A percentile compares a stretch with the other conserved stretches of the same genome.
Conservation (phyloP, 192 early-diverging fungal species). For the Spizellomyces sp. region DNA sequence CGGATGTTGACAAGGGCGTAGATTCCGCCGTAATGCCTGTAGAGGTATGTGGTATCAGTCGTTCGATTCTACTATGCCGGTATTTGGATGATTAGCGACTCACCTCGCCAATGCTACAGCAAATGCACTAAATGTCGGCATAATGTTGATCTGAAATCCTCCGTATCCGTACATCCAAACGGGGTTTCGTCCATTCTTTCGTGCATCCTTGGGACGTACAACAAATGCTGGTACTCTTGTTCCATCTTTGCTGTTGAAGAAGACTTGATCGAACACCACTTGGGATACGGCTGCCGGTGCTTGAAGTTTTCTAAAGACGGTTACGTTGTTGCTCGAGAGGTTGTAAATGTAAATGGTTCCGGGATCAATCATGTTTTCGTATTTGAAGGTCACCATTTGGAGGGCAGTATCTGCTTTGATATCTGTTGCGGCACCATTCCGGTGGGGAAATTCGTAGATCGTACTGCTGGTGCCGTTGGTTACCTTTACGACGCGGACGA, state of each 20-base stretch:
- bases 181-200: not conserved
- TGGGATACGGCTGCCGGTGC: conserved; percentile 6
- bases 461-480: not conserved
- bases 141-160: conserved; percentile 14
- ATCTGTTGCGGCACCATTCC: conserved; percentile 12
- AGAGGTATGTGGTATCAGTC: too few species aligned
- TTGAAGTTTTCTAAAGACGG: not conserved
- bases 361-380: conserved; percentile 14
- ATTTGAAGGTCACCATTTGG: conserved; percentile 9
- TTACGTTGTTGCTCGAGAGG: conserved; percentile 10
- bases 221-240: conserved; percentile 7
- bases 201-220: conserved; percentile 8
- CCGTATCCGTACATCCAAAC: conserved; percentile 12
- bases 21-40: conserved; percentile 24
- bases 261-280: conserved; percentile 5
- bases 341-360: conserved; percentile 16
- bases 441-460: conserved; percentile 5
- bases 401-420: conserved; percentile 4
- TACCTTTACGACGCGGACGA: conserved; percentile 11
- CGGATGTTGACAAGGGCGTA: conserved; percentile 46
- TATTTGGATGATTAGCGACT: not conserved
- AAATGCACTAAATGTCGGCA: conserved; percentile 20
- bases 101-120: conserved; percentile 12
- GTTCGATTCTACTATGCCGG: too few species aligned
- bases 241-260: conserved; percentile 16